Percentiles rank a stretch among this genome's conserved stretches.
These are phyloP conservation scores for Kodamaea restingae DNA, from an alignment of 805 yeast genomes.

Conservation along the genomic window DNA sequence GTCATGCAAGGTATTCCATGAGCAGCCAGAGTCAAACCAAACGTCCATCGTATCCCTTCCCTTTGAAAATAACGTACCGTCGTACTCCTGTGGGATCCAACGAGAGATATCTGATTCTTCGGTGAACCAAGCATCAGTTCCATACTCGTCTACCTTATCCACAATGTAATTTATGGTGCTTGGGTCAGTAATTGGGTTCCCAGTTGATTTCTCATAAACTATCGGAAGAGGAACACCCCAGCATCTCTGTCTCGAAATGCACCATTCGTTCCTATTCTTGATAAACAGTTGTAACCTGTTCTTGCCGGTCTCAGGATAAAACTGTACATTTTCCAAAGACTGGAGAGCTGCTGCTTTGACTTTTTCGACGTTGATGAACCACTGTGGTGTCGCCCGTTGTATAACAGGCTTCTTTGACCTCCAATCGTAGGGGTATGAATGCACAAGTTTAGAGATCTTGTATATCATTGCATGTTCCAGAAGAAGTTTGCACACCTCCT, in stretches of 20 bases:
- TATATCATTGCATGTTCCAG: slow-evolving; percentile 42
- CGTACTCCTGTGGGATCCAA: slow-evolving; percentile 68
- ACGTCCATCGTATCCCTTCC: slow-evolving; percentile 96
- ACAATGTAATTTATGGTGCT: slow-evolving; percentile 58
- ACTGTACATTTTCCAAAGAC: slow-evolving; percentile 60
- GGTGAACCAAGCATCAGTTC: slow-evolving; percentile 80
- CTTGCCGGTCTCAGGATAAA: slow-evolving; percentile 69
- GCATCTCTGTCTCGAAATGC: slow-evolving; percentile 89
- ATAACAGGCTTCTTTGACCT: slow-evolving; percentile 93
- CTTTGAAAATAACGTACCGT: slow-evolving; percentile 47
- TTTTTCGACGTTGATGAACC: slow-evolving; percentile 84
- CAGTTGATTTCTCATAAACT: slow-evolving; percentile 53
- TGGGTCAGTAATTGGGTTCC: slow-evolving; percentile 58
- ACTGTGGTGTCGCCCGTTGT: slow-evolving; percentile 92
- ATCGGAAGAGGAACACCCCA: slow-evolving; percentile 99
- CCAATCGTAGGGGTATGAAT: slow-evolving; percentile 97
- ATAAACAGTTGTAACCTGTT: slow-evolving; percentile 72
- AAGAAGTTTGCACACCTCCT: slow-evolving; percentile 54
- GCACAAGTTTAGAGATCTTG: slow-evolving; percentile 52
- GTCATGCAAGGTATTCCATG: slow-evolving; percentile 65
- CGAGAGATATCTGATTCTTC: slow-evolving; percentile 46
- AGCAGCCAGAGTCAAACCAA: slow-evolving; percentile 97
- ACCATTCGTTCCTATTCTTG: slow-evolving; percentile 86
- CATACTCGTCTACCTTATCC: slow-evolving; percentile 48
- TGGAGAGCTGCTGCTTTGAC: slow-evolving; percentile 61